A percentile compares a stretch with the other conserved stretches of the same genome.
Conservation (phyloP, 106 monocot genomes). For the Phalaenopsis equestris region DNA sequence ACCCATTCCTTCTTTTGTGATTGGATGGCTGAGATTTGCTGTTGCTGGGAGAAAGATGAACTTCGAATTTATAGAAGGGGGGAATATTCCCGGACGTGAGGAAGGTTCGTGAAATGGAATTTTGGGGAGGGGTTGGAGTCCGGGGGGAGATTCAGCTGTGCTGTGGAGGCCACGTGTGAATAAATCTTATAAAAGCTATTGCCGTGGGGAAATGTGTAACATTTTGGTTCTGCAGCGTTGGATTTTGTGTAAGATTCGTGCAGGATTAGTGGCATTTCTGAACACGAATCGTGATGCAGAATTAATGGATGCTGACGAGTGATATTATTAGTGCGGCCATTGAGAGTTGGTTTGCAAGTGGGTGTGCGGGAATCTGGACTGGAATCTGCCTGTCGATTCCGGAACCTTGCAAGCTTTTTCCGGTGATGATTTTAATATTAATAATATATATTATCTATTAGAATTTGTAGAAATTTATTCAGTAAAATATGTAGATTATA, state of each 20-base stretch:
- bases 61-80: neutral
- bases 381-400: neutral
- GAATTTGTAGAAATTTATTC: too few species aligned
- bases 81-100: slow-evolving; percentile 7
- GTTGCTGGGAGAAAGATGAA: neutral
- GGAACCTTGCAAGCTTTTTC: neutral
- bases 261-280: too few species aligned
- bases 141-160: neutral
- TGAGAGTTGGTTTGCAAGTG: neutral
- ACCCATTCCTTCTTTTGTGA: neutral
- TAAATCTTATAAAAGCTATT: neutral
- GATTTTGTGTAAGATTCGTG: neutral
- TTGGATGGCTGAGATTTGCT: neutral
- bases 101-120: neutral
- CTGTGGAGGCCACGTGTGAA: neutral
- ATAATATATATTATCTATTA: too few species aligned
- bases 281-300: too few species aligned
- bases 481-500: too few species aligned
- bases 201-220: neutral
- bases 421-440: too few species aligned
- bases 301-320: too few species aligned
- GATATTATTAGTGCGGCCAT: too few species aligned
- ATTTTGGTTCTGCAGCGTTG: neutral
- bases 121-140: neutral
- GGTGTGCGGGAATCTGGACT: neutral